Evolutionary conservation across 305 asterid genomes (phyloP), one percentile per base, ranked within the genome.

Genomic region (Plantago coronopus): DNA sequence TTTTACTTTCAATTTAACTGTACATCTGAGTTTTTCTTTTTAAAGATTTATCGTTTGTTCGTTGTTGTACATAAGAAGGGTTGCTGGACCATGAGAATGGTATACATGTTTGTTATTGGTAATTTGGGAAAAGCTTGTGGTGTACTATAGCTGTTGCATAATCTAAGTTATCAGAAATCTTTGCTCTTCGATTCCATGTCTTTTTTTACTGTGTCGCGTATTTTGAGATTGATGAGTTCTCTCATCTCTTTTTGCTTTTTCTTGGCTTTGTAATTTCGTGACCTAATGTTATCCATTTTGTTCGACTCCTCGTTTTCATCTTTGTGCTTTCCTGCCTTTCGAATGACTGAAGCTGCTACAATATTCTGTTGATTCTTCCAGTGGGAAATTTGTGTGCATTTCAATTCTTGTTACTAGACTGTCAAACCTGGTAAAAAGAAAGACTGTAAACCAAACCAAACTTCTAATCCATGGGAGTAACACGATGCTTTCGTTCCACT

Each of bases 61-160:
- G 18, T 57, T 57, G 62, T 23, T 40, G 45, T 57, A 57, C 62
- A 57, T 37, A 57, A 21, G 19, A 57, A 20, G 18, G 62, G 49
- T 16, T 57, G 40, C 27, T 21, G 31, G 9, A 18, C 13, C 20
- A 49, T 19, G 34, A 54, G 42, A 54, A 54, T 37, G 21, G 27
- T 22, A 13, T 21, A 3, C 11, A 21, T 57, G 46, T 40, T 19
- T 19, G 18, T 3, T 38, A 10, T 57, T 20, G 7, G 22, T 40
- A 38, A 55, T 17, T 55, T 34, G 48, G 18, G 37, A 31, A 17
- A 27, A 55, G 43, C n/a, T 38, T 57, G 17, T 18, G 48, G 34
- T 37, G 47, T 34, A 42, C 44, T 21, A 34, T 56, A 56, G 62
- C 48, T 29, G 31, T 2, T 8, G 12, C 12, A 34, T 7, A 9